Conservation (phyloP, 768 basidiomycete genomes). For the Psilocybe subaeruginosa region DNA sequence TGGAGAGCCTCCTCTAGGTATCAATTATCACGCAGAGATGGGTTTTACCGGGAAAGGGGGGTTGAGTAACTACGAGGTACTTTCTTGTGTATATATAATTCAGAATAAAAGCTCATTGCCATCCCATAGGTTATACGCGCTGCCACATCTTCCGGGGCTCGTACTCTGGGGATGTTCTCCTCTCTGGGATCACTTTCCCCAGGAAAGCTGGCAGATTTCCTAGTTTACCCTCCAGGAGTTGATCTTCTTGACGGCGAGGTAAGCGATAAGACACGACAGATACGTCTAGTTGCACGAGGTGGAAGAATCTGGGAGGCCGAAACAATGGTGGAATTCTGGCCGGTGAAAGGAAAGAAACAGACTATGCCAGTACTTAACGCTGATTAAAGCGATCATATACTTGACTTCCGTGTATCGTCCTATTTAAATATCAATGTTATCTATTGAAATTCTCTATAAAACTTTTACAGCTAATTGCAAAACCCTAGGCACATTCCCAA, state of each 20-base stretch:
- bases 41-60: slow-evolving; percentile 65
- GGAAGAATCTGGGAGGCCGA: slow-evolving; percentile 73
- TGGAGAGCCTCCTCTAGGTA: slow-evolving; percentile 70
- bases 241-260: slow-evolving; percentile 60
- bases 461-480: too few relatives aligned
- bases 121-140: slow-evolving; percentile 59
- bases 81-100: not conserved
- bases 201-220: slow-evolving; percentile 74
- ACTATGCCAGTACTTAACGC: slow-evolving; percentile 62
- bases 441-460: too few relatives aligned
- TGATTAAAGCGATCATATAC: slow-evolving; percentile 28
- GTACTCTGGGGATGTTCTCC: slow-evolving; percentile 61
- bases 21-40: slow-evolving; percentile 83
- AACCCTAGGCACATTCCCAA: too few relatives aligned
- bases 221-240: slow-evolving; percentile 65
- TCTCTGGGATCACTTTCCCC: slow-evolving; percentile 65
- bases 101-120: not conserved
- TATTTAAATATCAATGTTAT: too few relatives aligned
- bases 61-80: slow-evolving; percentile 70
- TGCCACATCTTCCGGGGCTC: slow-evolving; percentile 68
- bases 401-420: too few relatives aligned
- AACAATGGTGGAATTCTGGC: slow-evolving; percentile 74
- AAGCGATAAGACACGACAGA: slow-evolving; percentile 46
- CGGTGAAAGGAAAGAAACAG: slow-evolving; percentile 59
- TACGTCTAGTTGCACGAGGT: slow-evolving; percentile 62